Evolutionary conservation across 805 yeast species (phyloP), one percentile per base, ranked within the genome.

Genomic region (Ogataea pini): DNA sequence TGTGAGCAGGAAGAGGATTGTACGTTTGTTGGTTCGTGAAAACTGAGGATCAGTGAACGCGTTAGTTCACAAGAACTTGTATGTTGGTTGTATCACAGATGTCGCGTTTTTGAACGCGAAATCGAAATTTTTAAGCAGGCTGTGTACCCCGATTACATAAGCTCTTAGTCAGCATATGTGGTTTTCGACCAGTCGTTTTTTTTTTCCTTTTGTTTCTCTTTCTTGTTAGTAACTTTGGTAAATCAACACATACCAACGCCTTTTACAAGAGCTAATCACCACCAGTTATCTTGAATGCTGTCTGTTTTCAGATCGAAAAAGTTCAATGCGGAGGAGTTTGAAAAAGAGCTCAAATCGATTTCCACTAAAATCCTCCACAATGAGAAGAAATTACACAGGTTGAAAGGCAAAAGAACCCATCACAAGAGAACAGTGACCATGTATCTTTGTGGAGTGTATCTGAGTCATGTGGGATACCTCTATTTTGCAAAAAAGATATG

Each of bases 241-340:
- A 8, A 22, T 22, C 25, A 22, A 22, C 25, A 22, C n/a, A n/a
- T n/a, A n/a, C n/a, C n/a, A n/a, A n/a, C n/a, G n/a, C n/a, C n/a
- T n/a, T n/a, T n/a, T n/a, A n/a, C n/a, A n/a, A n/a, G n/a, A n/a
- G n/a, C n/a, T n/a, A n/a, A n/a, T n/a, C n/a, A 31, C 25, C 25
- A 22, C 25, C 25, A 22, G 8, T n/a, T 6, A 22, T 22, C 25
- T 8, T 8, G n/a, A 27, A 58, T 61, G 54, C 52, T 61, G 10
- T 59, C 62, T 8, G 42, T 64, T 7, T 59, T 58, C 16, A 57
- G 56, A 38, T 61, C 70, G 1, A 67, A 61, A 37, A 57, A 57
- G 45, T 72, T 76, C 52, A 73, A 75, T 48, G 75, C 79, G 4
- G 69, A 70, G 20, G 51, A 56, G 34, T 77, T 71, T 56, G 82